Evolutionary conservation across 441 rosid species (phyloP).

Genomic region (Syzygium malaccense): DNA sequence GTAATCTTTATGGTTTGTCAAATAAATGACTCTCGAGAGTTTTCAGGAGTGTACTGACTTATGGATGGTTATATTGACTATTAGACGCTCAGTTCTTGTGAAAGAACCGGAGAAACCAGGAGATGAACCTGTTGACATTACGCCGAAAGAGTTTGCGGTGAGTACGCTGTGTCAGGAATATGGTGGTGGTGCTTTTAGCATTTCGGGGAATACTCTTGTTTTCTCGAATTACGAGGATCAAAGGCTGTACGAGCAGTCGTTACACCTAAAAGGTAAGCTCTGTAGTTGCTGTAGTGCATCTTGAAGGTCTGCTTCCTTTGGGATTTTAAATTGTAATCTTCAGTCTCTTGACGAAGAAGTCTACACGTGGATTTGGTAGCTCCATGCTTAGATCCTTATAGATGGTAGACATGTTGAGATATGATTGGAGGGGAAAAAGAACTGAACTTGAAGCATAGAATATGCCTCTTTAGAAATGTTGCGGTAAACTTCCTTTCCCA

Average conservation of each 20-base stretch:
- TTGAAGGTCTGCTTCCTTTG: neutral
- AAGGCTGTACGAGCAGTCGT: constrained; percentile 61
- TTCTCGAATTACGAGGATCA: constrained; percentile 92
- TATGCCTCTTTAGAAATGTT: neutral
- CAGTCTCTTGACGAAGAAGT: neutral
- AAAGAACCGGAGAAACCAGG: constrained; percentile 45
- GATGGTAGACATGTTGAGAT: neutral
- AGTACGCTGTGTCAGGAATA: constrained; percentile 80
- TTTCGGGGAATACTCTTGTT: constrained; percentile 47
- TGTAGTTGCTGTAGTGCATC: neutral
- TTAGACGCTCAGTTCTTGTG: constrained; percentile 73
- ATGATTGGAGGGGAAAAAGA: neutral
- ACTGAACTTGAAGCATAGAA: neutral
- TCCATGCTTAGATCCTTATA: neutral
- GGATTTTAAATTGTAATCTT: neutral
- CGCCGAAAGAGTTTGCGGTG: constrained; percentile 73
- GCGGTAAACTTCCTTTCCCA: neutral
- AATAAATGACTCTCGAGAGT: neutral
- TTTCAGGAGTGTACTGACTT: neutral
- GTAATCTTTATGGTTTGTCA: neutral
- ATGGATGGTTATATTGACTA: neutral
- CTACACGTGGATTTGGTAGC: neutral
- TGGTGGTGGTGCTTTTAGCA: constrained; percentile 85
- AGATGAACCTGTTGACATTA: constrained; percentile 53
- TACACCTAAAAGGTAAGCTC: constrained; percentile 31